Evolutionary conservation across 805 yeast species (phyloP).

Genomic region (Maudiozyma serrabonitensis): DNA sequence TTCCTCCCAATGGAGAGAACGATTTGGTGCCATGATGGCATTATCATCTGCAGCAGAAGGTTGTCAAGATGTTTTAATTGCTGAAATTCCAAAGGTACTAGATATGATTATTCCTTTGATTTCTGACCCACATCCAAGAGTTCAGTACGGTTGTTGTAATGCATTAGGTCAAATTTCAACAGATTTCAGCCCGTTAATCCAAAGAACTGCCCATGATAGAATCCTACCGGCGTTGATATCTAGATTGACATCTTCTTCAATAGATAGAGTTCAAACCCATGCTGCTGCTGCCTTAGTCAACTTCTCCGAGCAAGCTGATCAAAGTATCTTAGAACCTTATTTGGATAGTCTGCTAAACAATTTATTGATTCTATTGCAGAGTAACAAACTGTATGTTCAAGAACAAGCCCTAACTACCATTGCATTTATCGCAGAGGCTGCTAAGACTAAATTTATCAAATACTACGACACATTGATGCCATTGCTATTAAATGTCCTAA

Average conservation of each 20-base stretch:
- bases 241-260: constrained; percentile 60
- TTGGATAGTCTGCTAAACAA: constrained; percentile 71
- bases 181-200: constrained; percentile 86
- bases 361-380: constrained; percentile 63
- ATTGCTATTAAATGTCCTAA: constrained; percentile 65
- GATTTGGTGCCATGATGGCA: constrained; percentile 96
- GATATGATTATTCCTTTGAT: constrained; percentile 82
- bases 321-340: constrained; percentile 85
- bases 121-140: constrained; percentile 82
- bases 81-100: constrained; percentile 70
- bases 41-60: constrained; percentile 96
- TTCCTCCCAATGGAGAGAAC: constrained; percentile 80
- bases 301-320: constrained; percentile 84
- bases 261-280: constrained; percentile 91
- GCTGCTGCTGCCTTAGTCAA: constrained; percentile 98
- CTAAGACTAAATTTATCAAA: constrained; percentile 76
- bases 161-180: constrained; percentile 96
- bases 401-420: constrained; percentile 95
- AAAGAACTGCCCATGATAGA: constrained; percentile 66
- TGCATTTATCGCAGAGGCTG: constrained; percentile 95
- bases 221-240: constrained; percentile 84
- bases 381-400: constrained; percentile 88
- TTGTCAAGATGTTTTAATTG: constrained; percentile 76
- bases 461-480: constrained; percentile 96
- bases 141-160: constrained; percentile 94